These are phyloP conservation scores for Gossypium schwendimanii DNA, from an alignment of 441 rosid genomes.

Conservation along the genomic window DNA sequence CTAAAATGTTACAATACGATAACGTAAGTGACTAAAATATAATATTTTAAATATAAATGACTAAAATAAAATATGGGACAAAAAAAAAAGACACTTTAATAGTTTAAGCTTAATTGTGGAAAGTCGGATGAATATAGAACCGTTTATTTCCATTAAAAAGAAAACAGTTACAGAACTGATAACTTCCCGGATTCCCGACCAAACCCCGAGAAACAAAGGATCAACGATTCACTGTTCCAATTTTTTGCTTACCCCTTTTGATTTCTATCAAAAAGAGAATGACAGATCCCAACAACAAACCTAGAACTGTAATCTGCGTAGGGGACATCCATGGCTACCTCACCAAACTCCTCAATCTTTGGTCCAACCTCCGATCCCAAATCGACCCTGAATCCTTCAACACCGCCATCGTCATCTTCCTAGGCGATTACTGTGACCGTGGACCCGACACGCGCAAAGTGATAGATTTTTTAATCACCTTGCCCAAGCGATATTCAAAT, in stretches of 20 bases:
- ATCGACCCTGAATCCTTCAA: conserved; percentile 38
- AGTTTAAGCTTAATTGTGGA: no score
- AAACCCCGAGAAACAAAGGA: not conserved
- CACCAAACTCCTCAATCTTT: conserved; percentile 55
- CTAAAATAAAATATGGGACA: no score
- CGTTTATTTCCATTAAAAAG: no score
- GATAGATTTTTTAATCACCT: conserved; percentile 50
- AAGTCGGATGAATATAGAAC: no score
- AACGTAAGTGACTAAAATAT: no score
- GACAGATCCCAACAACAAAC: conserved; percentile 14
- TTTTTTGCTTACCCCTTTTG: not conserved
- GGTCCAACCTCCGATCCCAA: conserved; percentile 57
- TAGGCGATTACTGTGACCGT: conserved; percentile 90
- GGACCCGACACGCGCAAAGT: conserved; percentile 64
- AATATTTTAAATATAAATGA: no score
- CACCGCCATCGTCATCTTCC: conserved; percentile 63
- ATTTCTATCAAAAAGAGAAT: not conserved
- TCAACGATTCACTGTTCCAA: not conserved
- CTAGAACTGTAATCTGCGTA: conserved; percentile 54
- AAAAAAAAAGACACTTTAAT: no score
- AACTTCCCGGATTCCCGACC: not conserved
- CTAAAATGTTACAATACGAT: no score
- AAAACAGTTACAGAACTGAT: not conserved
- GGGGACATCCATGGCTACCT: conserved; percentile 84
- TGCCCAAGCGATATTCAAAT: conserved; percentile 44